Conservation (phyloP, 2,329 filamentous ascomycete genomes). For the Zopfia rhizophila region DNA sequence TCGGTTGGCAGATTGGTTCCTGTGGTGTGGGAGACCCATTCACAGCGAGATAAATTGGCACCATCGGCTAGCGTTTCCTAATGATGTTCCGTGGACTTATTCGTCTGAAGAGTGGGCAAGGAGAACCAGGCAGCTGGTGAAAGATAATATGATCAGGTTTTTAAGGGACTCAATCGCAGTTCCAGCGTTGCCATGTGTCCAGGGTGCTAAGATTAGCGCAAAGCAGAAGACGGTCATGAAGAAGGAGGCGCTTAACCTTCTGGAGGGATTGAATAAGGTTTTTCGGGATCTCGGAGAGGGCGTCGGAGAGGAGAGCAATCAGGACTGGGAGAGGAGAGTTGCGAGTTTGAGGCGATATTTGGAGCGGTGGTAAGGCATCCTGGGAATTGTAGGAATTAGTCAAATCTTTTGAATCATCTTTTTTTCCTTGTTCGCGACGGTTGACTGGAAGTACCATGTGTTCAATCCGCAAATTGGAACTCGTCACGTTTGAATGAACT, state of each 20-base stretch:
- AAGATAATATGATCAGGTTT: conserved; percentile 6
- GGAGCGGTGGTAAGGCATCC: conserved; percentile 21
- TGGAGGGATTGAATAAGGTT: conserved; percentile 15
- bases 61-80: too few relatives aligned
- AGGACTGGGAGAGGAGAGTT: conserved; percentile 20
- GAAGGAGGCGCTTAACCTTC: conserved; percentile 12
- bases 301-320: too few relatives aligned
- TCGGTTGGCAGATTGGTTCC: conserved; percentile 30
- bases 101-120: not conserved
- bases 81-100: not conserved
- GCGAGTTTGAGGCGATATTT: conserved; percentile 7
- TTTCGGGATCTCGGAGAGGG: too few relatives aligned
- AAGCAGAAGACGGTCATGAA: conserved; percentile 13
- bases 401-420: too few relatives aligned
- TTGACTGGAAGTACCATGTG: too few relatives aligned
- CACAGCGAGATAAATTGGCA: conserved; percentile 11
- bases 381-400: too few relatives aligned
- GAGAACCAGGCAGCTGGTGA: conserved; percentile 6
- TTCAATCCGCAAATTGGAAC: too few relatives aligned
- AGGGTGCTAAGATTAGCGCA: conserved; percentile 4
- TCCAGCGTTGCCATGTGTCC: conserved; percentile 18
- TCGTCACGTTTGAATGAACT: too few relatives aligned
- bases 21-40: conserved; percentile 7
- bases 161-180: too few relatives aligned
- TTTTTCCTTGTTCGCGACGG: too few relatives aligned